Evolutionary conservation across 192 early-diverging fungal genomes (phyloP), one percentile per base, ranked within the genome.

Genomic region (Haplosporangium gracile): DNA sequence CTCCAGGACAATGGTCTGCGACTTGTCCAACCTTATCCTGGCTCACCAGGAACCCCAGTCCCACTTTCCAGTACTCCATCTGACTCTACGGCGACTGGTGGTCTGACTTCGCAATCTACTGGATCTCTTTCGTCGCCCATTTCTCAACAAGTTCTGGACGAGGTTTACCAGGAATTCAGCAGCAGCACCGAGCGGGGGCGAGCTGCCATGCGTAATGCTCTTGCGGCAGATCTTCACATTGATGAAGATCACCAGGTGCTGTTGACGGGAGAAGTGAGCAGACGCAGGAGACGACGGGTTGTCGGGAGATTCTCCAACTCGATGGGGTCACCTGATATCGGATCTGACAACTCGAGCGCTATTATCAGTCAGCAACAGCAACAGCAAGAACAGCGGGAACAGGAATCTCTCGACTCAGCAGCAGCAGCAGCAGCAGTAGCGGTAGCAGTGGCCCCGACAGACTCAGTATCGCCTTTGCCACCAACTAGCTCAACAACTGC

Each of bases 171-270:
- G n/a, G 82, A 85, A 51, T 85, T 85, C 49, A 74, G 77, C 29
- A 74, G 76, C 18, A 75, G 63, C 43, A 70, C 82, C 2, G 51
- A 79, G n/a, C 68, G 82, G 11, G 76, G 72, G 9, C 32, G 82
- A 40, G 82, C 82, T 2, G 82, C 78, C 3, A 79, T 85, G 82
- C 60, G 82, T 18, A 85, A 85, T 45, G 77, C 82, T 15, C 69
- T 76, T 24, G 51, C 77, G 20, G 63, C 72, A 38, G 77, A 79
- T 4, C 63, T 79, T n/a, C 26, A 72, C 18, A 85, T 85, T 51
- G 82, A 85, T 20, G 82, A 85, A 39, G 82, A 85, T 43, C 72
- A 47, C 29, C 77, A 79, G 26, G 78, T 85, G 0, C n/a, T 85
- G 55, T 49, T 75, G 34, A 85, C 82, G 0, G 82, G 82, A 45